These are phyloP conservation scores for Pythium sp. DNA, from an alignment of 352 stramenopile species.

Conservation along the genomic window DNA sequence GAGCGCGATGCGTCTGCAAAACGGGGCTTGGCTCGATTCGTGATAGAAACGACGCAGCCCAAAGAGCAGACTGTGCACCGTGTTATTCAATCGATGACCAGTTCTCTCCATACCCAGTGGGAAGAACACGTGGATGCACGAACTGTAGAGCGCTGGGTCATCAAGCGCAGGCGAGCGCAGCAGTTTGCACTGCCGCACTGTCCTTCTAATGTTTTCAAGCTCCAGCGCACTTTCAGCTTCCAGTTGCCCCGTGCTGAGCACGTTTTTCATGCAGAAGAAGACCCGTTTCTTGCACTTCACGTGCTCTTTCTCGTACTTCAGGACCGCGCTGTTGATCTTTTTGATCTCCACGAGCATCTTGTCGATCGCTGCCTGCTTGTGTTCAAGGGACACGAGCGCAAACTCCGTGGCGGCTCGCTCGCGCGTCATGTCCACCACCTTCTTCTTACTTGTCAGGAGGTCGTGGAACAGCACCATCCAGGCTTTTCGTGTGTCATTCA, in stretches of 20 bases:
- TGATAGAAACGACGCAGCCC: constrained; percentile 31
- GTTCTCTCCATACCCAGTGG: constrained; percentile 7
- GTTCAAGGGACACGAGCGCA: constrained; percentile 15
- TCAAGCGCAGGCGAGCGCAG: constrained; percentile 22
- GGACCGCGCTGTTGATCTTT: constrained; percentile 20
- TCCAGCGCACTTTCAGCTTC: constrained; percentile 22
- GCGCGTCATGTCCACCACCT: constrained; percentile 13
- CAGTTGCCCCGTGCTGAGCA: constrained; percentile 12
- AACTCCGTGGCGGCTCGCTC: constrained; percentile 19
- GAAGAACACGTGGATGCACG: constrained; percentile 35
- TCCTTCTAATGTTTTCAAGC: constrained; percentile 16
- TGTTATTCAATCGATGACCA: not conserved
- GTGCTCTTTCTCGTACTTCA: constrained; percentile 33
- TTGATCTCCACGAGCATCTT: constrained; percentile 19
- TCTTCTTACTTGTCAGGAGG: constrained; percentile 23
- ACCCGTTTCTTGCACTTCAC: constrained; percentile 30
- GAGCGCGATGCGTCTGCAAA: constrained; percentile 26
- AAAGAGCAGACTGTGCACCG: constrained; percentile 26
- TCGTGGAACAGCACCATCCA: constrained; percentile 31
- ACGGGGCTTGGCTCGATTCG: constrained; percentile 8
- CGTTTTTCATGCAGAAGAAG: constrained; percentile 31
- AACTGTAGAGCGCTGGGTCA: constrained; percentile 18
- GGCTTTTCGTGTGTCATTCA: constrained; percentile 34
- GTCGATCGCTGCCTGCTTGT: constrained; percentile 5
- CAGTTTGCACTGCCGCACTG: constrained; percentile 16